These are phyloP conservation scores for Tilletia horrida DNA, from an alignment of 1,284 basidiomycete genomes.

Conservation along the genomic window DNA sequence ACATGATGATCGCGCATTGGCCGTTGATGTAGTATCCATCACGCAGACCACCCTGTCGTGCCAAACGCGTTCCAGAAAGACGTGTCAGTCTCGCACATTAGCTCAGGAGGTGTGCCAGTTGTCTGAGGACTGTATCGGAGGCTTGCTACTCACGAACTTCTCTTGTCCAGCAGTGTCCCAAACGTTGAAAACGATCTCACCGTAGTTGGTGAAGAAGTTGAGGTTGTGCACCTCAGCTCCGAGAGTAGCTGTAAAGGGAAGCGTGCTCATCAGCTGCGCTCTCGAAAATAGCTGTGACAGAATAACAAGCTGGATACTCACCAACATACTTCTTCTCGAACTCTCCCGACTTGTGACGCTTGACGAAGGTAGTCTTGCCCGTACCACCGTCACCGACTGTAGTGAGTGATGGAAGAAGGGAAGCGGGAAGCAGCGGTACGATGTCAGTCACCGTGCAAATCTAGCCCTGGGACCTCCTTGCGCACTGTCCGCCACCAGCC, in stretches of 20 bases:
- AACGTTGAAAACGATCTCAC: constrained; percentile 98
- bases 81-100: constrained; percentile 58
- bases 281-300: background rate
- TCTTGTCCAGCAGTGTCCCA: constrained; percentile 99
- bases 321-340: constrained; percentile 99
- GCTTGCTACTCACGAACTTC: constrained; percentile 71
- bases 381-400: constrained; percentile 94
- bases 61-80: background rate
- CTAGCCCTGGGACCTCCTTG: background rate
- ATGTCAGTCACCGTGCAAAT: too few species aligned
- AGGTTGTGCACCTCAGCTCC: constrained; percentile 99
- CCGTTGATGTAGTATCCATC: constrained; percentile 61
- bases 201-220: constrained; percentile 93
- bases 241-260: constrained; percentile 75
- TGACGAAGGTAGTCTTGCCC: constrained; percentile 64
- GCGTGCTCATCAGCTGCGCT: constrained; percentile 19
- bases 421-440: background rate
- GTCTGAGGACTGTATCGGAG: too few species aligned
- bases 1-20: constrained; percentile 99
- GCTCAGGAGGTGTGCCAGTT: constrained; percentile 56
- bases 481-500: background rate
- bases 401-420: background rate
- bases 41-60: constrained; percentile 43
- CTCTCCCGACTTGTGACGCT: constrained; percentile 93
- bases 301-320: constrained; percentile 57